Conservation (phyloP, 2,329 filamentous ascomycete species). For the Corniculantispora saksenae region DNA sequence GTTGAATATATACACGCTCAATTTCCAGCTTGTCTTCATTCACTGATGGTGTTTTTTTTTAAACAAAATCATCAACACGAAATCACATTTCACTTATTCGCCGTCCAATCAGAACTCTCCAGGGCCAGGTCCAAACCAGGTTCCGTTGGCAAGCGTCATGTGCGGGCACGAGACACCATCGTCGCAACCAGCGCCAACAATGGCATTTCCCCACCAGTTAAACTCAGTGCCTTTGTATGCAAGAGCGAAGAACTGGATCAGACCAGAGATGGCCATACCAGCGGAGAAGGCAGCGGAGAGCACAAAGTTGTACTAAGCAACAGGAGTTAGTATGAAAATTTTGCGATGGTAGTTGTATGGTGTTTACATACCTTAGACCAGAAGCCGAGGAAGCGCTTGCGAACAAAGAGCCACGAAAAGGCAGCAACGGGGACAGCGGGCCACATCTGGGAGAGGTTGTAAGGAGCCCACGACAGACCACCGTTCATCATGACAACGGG, state of each 20-base stretch:
- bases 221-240: conserved; percentile 40
- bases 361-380: conserved; percentile 46
- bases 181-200: conserved; percentile 40
- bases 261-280: conserved; percentile 42
- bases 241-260: conserved; percentile 46
- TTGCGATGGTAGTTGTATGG: not conserved
- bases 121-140: conserved; percentile 30
- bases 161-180: conserved; percentile 31
- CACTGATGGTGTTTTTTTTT: conserved; percentile 5
- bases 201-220: conserved; percentile 43
- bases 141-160: conserved; percentile 23
- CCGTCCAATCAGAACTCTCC: conserved; percentile 12
- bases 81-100: not conserved
- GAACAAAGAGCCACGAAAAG: conserved; percentile 50
- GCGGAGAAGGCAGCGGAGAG: conserved; percentile 45
- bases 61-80: not conserved
- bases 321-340: not conserved
- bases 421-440: conserved; percentile 49
- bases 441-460: conserved; percentile 48
- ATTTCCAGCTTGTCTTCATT: not conserved
- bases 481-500: conserved; percentile 45
- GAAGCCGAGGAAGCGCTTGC: conserved; percentile 44
- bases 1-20: not conserved
- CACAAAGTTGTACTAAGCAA: conserved; percentile 37
- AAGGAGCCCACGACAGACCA: conserved; percentile 42